Evolutionary conservation across 164 flowering plant genomes (phyloP).

Genomic region (Taxillus chinensis): DNA sequence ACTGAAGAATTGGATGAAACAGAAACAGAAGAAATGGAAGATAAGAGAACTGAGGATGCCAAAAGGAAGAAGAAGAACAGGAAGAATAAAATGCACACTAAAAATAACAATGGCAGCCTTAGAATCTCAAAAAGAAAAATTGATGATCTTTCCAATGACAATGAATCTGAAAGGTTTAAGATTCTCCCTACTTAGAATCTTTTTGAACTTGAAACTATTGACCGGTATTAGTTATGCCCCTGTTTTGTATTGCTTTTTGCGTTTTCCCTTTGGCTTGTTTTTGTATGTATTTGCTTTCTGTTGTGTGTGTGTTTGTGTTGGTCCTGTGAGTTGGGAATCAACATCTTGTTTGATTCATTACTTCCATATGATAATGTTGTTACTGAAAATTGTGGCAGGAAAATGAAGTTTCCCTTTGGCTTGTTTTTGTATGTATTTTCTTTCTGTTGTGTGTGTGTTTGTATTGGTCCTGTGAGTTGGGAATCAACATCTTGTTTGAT

Average conservation of each 20-base stretch:
- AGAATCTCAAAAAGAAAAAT: conserved; percentile 37
- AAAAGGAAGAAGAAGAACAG: conserved; percentile 23
- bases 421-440: too few species aligned
- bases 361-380: conserved; percentile 12
- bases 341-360: not conserved
- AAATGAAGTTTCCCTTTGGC: conserved; percentile 8
- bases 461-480: too few species aligned
- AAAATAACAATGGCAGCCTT: conserved; percentile 14
- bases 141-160: conserved; percentile 26
- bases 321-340: too few species aligned
- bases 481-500: not conserved
- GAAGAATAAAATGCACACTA: not conserved
- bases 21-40: conserved; percentile 15
- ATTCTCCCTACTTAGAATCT: too few species aligned
- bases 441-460: too few species aligned
- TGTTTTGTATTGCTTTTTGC: too few species aligned
- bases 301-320: too few species aligned
- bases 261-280: too few species aligned
- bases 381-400: conserved; percentile 19
- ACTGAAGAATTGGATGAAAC: conserved; percentile 2
- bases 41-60: conserved; percentile 18
- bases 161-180: conserved; percentile 31
- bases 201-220: too few species aligned
- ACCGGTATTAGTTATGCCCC: too few species aligned
- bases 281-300: too few species aligned